Base-by-base conservation (phyloP, 176 grass and related monocot genomes). In the Phragmites australis region DNA sequence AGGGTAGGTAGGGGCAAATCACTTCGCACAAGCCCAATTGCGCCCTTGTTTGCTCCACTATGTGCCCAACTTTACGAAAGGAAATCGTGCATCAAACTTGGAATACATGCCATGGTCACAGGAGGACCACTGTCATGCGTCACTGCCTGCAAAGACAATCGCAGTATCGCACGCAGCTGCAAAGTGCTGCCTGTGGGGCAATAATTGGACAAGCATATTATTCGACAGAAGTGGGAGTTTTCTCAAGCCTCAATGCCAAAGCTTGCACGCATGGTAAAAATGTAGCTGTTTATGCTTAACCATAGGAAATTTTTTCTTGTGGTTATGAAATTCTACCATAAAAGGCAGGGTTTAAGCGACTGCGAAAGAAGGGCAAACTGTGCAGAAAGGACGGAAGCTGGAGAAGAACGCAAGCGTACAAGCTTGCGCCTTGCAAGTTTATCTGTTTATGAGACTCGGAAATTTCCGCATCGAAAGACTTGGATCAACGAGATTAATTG, bases 31-130 rank as follows among this genome's bases (percentile, higher is more conserved):
- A 57, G 59, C 64, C 23, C 30, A 61, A 54, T 29, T 74, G 67
- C 9, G 47, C n/a, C 19, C 8, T 52, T 68, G 78, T 62, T 45
- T 41, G 76, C 47, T 73, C 49, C 68, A 83, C 56, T 65, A 67
- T 7, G 0, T 26, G 46, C 47, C 49, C 69, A 67, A 41, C 60
- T 81, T 75, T n/a, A 16, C 27, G 40, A n/a, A 54, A 74, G 66
- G 26, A 9, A 57, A 86, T 47, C 14, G 34, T 66, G 48, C 57
- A 19, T 23, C 57, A 55, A 18, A 55, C 34, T 37, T 37, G 34
- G 5, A 37, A 37, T 5, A 37, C 34, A 55, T 41, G 25, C 9
- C 50, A 50, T 29, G 65, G 55, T 44, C 83, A 26, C 18, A 85
- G 34, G 23, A 21, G 57, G 52, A 12, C 63, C 26, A 77, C 6